Evolutionary conservation across 495 filamentous ascomycete species (phyloP).

Genomic region (Tuber magnatum): DNA sequence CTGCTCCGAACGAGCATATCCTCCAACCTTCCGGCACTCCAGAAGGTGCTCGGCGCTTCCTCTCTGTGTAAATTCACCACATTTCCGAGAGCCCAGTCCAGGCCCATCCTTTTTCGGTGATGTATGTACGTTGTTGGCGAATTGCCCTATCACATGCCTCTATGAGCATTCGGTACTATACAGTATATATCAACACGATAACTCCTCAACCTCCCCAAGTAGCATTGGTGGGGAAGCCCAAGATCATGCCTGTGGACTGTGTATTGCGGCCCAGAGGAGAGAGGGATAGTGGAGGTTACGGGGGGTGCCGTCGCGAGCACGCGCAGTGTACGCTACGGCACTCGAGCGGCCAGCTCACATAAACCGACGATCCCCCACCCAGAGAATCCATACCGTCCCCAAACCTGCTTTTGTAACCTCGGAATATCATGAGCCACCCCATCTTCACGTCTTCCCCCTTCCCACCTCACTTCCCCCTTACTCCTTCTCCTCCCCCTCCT

Average conservation of each 20-base stretch:
- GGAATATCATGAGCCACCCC: background rate
- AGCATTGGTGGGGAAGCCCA: background rate
- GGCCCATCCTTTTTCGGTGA: background rate
- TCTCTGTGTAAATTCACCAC: background rate
- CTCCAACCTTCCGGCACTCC: background rate
- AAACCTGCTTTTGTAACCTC: background rate
- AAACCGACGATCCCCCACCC: background rate
- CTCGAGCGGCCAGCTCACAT: background rate
- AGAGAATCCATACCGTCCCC: background rate
- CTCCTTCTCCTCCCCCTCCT: slow-evolving; percentile 9
- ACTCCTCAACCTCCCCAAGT: background rate
- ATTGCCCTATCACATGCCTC: background rate
- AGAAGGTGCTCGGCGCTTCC: background rate
- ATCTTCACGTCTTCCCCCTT: background rate
- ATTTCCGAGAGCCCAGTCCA: background rate
- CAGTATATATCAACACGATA: background rate
- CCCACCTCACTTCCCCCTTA: background rate
- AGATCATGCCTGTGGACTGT: background rate
- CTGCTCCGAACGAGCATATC: background rate
- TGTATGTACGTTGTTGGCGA: background rate
- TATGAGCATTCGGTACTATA: background rate
- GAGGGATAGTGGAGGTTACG: background rate
- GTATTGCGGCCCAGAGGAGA: background rate
- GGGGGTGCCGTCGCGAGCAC: background rate
- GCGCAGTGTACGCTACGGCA: background rate